These are phyloP conservation scores for Diaporthe helianthi DNA, from an alignment of 2,329 filamentous ascomycete species.

Conservation along the genomic window DNA sequence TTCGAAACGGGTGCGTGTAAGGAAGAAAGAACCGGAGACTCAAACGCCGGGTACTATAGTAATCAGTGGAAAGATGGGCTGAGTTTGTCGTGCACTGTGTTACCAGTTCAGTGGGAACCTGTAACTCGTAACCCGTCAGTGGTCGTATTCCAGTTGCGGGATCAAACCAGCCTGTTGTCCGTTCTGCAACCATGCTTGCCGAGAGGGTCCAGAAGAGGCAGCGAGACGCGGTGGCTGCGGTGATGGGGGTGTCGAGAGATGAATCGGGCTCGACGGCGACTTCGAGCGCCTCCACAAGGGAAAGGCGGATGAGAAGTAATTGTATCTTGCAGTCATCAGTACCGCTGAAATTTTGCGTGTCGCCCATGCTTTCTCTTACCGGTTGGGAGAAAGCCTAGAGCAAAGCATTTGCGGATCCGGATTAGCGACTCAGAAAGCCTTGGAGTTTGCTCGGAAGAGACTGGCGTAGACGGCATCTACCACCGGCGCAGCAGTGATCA, in stretches of 20 bases:
- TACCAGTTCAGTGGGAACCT: conserved; percentile 35
- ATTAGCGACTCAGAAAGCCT: conserved; percentile 76
- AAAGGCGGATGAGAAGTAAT: neutral
- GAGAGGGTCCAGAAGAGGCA: conserved; percentile 9
- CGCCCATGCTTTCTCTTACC: conserved; percentile 36
- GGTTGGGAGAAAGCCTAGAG: conserved; percentile 54
- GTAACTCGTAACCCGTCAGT: conserved; percentile 36
- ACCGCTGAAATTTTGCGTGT: conserved; percentile 32
- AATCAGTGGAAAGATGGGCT: conserved; percentile 33
- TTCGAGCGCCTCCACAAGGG: neutral
- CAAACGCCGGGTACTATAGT: conserved; percentile 31
- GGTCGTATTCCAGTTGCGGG: conserved; percentile 34
- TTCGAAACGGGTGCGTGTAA: neutral
- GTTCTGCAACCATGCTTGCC: conserved; percentile 20
- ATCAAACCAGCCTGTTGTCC: conserved; percentile 35
- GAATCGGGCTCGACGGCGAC: conserved; percentile 5
- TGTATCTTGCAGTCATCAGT: conserved; percentile 36
- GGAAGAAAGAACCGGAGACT: neutral
- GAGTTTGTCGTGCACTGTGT: conserved; percentile 29
- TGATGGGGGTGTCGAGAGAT: neutral
- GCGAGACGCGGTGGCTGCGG: neutral
- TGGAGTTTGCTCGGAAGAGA: conserved; percentile 81
- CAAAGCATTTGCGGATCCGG: conserved; percentile 50
- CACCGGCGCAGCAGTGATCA: conserved; percentile 93
- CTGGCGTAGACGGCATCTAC: conserved; percentile 99